A percentile compares a stretch with the other conserved stretches of the same genome.
Conservation (phyloP, 148 eudicot species). For the Pouteria glomerata region DNA sequence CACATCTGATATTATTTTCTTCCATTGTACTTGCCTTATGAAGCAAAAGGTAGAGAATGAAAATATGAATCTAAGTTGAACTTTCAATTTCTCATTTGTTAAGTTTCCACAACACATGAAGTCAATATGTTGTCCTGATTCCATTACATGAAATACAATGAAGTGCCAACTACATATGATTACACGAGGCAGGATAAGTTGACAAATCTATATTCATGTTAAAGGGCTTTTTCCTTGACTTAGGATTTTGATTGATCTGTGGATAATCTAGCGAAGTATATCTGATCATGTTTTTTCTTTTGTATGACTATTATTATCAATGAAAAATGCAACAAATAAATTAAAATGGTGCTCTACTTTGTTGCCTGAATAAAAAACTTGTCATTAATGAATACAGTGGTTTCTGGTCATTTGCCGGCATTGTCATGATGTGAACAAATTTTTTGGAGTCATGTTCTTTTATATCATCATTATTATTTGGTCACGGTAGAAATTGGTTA, state of each 20-base stretch:
- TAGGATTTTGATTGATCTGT: not conserved
- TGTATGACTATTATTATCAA: not conserved
- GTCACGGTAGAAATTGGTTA: no score
- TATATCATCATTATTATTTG: not conserved
- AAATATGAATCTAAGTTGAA: not conserved
- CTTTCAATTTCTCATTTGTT: not conserved
- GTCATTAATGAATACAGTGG: not conserved
- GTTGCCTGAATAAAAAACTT: not conserved
- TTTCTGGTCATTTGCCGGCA: not conserved
- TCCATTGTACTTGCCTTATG: not conserved
- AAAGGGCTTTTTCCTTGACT: not conserved
- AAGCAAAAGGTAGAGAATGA: not conserved
- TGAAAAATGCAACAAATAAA: not conserved
- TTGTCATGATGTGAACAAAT: not conserved
- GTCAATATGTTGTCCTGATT: not conserved
- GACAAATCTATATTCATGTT: not conserved
- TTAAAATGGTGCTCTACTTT: not conserved
- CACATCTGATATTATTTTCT: not conserved
- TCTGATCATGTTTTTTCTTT: not conserved
- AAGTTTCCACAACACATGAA: not conserved
- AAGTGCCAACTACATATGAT: not conserved
- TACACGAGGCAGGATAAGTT: no score
- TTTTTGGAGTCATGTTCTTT: not conserved
- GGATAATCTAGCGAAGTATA: not conserved
- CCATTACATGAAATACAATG: not conserved